Evolutionary conservation across 495 filamentous ascomycete genomes (phyloP).

Genomic region (Aspergillus taichungensis): DNA sequence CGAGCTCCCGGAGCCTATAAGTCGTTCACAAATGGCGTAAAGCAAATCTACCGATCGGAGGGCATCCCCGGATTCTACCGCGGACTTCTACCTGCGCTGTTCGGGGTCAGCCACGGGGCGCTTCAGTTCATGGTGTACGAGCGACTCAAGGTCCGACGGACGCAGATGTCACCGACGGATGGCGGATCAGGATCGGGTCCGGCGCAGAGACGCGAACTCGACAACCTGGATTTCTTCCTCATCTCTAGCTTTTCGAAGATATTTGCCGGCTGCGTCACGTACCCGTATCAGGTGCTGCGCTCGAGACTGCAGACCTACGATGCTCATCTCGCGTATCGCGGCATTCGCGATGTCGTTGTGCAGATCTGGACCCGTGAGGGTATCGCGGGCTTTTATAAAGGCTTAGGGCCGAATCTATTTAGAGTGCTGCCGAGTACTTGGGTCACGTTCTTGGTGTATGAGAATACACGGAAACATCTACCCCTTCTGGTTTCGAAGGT

Average conservation of each 20-base stretch:
- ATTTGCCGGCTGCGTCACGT: constrained; percentile 77
- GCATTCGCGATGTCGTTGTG: constrained; percentile 58
- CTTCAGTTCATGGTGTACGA: constrained; percentile 97
- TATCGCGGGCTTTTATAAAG: constrained; percentile 80
- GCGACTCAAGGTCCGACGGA: constrained; percentile 59
- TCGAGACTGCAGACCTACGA: constrained; percentile 84
- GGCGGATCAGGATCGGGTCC: constrained; percentile 1
- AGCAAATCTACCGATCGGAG: constrained; percentile 54
- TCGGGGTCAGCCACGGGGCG: constrained; percentile 91
- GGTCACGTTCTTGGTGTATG: constrained; percentile 97
- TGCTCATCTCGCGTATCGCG: constrained; percentile 53
- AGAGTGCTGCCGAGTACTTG: constrained; percentile 90
- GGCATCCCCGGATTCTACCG: constrained; percentile 75
- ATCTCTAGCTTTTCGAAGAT: constrained; percentile 78
- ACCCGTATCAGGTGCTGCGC: constrained; percentile 88
- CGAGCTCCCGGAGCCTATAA: constrained; percentile 69
- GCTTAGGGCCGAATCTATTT: constrained; percentile 76
- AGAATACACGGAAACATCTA: constrained; percentile 65
- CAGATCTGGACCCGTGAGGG: constrained; percentile 77
- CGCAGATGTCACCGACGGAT: constrained; percentile 1
- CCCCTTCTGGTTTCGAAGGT: constrained; percentile 7
- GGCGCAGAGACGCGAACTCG: constrained; percentile 35
- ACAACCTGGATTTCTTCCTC: constrained; percentile 66
- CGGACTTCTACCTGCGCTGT: constrained; percentile 69
- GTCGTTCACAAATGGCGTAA: constrained; percentile 60